phyloP scores from a whole-genome alignment of 805 yeast species.

The Ogataea neopini region DNA sequence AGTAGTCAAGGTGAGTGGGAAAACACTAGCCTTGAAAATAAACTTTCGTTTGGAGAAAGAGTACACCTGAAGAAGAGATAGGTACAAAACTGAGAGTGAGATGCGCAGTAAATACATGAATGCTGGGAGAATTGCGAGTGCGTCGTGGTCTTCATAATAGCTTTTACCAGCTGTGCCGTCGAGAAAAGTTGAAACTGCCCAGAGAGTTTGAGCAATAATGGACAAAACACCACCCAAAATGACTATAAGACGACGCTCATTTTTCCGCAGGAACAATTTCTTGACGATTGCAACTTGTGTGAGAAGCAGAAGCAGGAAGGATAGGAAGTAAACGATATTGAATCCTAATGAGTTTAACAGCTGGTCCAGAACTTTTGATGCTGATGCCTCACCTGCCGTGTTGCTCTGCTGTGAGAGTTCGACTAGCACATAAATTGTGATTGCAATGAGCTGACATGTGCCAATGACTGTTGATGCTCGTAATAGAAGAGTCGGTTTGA shows the following conservation, averaged over 20 bases:
- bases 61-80: conserved; percentile 60
- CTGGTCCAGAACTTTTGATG: conserved; percentile 44
- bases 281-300: conserved; percentile 73
- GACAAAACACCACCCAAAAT: conserved; percentile 57
- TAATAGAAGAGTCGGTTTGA: conserved; percentile 56
- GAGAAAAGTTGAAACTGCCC: conserved; percentile 65
- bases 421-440: conserved; percentile 49
- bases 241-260: conserved; percentile 65
- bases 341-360: conserved; percentile 48
- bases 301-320: conserved; percentile 57
- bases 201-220: conserved; percentile 58
- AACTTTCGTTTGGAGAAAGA: conserved; percentile 52
- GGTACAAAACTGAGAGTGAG: conserved; percentile 67
- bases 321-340: conserved; percentile 57
- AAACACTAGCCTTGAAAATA: conserved; percentile 49
- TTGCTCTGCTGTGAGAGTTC: conserved; percentile 49
- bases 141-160: conserved; percentile 41
- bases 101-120: conserved; percentile 74
- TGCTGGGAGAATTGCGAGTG: conserved; percentile 64
- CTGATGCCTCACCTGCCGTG: conserved; percentile 41
- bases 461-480: conserved; percentile 52
- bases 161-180: conserved; percentile 22
- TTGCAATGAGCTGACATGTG: conserved; percentile 53
- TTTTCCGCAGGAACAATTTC: conserved; percentile 64
- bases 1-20: conserved; percentile 58